Conservation (phyloP, 1,139 yeast species). For the Pichia sp. region DNA sequence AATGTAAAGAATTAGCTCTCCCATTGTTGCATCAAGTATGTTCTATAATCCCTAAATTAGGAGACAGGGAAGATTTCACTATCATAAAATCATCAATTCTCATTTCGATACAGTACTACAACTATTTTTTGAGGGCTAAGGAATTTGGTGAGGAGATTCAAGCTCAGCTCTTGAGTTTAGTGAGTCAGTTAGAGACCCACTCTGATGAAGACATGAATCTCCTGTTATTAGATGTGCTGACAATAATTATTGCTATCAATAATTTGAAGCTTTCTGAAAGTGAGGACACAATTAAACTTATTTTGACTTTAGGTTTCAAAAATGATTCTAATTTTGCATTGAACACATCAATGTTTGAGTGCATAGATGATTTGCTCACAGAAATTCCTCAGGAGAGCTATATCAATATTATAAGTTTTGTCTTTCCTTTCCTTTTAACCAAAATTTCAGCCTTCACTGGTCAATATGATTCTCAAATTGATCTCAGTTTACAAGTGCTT, state of each 20-base stretch:
- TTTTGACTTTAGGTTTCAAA: conserved; percentile 59
- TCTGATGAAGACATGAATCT: conserved; percentile 81
- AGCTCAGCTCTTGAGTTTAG: conserved; percentile 31
- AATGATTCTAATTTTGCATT: conserved; percentile 64
- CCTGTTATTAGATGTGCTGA: conserved; percentile 62
- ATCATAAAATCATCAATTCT: conserved; percentile 41
- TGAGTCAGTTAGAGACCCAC: conserved; percentile 45
- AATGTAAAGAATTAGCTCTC: conserved; percentile 34
- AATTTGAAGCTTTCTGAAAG: conserved; percentile 31
- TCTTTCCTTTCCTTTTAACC: conserved; percentile 44
- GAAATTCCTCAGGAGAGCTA: conserved; percentile 41
- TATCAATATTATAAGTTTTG: conserved; percentile 40
- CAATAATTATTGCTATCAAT: conserved; percentile 46
- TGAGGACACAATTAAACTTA: conserved; percentile 43
- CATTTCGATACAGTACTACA: conserved; percentile 49
- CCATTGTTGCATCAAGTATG: conserved; percentile 34
- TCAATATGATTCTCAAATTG: conserved; percentile 52
- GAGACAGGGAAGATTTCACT: conserved; percentile 13
- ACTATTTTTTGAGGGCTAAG: conserved; percentile 34
- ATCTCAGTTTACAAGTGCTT: conserved; percentile 61
- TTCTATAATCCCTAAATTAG: conserved; percentile 21
- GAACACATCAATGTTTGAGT: conserved; percentile 54
- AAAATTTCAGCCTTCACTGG: conserved; percentile 30
- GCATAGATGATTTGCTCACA: conserved; percentile 50
- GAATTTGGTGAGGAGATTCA: conserved; percentile 29